Evolutionary conservation across 345 rosid genomes (phyloP).

Genomic region (Conringia planisiliqua): DNA sequence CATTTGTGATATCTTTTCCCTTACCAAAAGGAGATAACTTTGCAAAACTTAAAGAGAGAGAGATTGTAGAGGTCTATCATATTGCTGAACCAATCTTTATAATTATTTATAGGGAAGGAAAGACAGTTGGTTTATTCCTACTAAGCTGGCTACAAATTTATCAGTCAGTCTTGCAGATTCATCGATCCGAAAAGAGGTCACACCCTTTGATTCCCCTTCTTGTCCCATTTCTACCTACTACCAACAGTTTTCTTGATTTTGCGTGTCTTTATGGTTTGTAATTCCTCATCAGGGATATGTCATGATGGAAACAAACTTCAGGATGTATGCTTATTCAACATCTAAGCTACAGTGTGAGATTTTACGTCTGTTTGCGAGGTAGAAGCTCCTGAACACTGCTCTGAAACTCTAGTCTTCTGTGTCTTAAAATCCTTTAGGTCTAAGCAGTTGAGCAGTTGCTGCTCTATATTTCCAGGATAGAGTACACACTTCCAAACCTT

Average conservation of each 20-base stretch:
- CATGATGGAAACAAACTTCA: slow-evolving; percentile 92
- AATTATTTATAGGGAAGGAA: slow-evolving; percentile 67
- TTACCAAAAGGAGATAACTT: neutral
- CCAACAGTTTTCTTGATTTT: slow-evolving; percentile 2
- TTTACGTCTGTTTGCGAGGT: slow-evolving; percentile 91
- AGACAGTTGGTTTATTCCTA: slow-evolving; percentile 96
- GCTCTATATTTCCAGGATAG: slow-evolving; percentile 56
- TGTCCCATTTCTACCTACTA: neutral
- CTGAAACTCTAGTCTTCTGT: neutral
- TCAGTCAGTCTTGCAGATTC: slow-evolving; percentile 90
- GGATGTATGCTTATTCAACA: slow-evolving; percentile 86
- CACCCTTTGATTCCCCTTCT: neutral
- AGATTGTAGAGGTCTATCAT: neutral
- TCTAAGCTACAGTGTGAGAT: slow-evolving; percentile 94
- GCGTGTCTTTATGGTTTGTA: slow-evolving; percentile 4
- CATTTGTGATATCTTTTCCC: slow-evolving; percentile 9
- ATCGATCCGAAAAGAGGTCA: slow-evolving; percentile 77
- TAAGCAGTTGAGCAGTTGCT: neutral
- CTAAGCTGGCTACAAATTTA: slow-evolving; percentile 84
- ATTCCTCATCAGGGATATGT: slow-evolving; percentile 67
- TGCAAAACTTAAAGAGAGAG: neutral
- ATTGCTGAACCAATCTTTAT: slow-evolving; percentile 6
- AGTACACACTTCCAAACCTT: slow-evolving; percentile 95
- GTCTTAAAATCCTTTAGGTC: slow-evolving; percentile 4
- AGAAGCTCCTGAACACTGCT: slow-evolving; percentile 12